Percentiles rank a stretch among this genome's conserved stretches.
These are phyloP conservation scores for Parathielavia hyrcaniae DNA, from an alignment of 495 filamentous ascomycete species.

Conservation along the genomic window DNA sequence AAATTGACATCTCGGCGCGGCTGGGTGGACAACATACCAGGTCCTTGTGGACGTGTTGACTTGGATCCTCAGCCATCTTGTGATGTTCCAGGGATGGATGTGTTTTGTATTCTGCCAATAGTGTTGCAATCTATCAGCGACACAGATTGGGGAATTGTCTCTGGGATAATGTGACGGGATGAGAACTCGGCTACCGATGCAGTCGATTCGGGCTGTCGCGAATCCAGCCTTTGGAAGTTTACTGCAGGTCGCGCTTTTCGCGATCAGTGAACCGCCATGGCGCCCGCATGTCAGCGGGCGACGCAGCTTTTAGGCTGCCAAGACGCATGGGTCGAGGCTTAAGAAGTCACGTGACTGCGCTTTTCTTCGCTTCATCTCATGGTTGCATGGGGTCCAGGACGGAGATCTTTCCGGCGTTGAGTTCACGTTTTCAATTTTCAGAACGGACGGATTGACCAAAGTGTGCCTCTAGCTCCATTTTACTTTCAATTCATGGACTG, in stretches of 20 bases:
- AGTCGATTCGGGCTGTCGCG: constrained; percentile 20
- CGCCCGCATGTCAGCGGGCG: too few species aligned
- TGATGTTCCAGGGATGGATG: not conserved
- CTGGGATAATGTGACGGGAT: not conserved
- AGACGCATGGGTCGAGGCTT: too few species aligned
- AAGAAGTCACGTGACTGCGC: constrained; percentile 7
- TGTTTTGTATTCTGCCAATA: constrained; percentile 7
- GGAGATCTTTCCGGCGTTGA: too few species aligned
- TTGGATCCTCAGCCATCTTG: constrained; percentile 31
- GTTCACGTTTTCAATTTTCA: not conserved
- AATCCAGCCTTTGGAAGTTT: constrained; percentile 22
- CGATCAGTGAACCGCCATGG: too few species aligned
- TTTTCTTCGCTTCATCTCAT: too few species aligned
- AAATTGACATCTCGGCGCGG: not conserved
- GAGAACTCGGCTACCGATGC: not conserved
- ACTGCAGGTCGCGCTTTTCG: constrained; percentile 24
- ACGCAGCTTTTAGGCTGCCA: too few species aligned
- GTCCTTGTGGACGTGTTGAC: constrained; percentile 35
- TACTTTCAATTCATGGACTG: constrained; percentile 14
- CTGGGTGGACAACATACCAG: constrained; percentile 24
- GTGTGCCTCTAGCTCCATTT: constrained; percentile 14
- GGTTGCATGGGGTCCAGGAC: too few species aligned
- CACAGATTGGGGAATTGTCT: not conserved
- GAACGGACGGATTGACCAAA: not conserved
- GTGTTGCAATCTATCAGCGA: constrained; percentile 4